These are phyloP conservation scores for Aspergillus sp. DNA, from an alignment of 2,329 filamentous ascomycete species.

Conservation along the genomic window DNA sequence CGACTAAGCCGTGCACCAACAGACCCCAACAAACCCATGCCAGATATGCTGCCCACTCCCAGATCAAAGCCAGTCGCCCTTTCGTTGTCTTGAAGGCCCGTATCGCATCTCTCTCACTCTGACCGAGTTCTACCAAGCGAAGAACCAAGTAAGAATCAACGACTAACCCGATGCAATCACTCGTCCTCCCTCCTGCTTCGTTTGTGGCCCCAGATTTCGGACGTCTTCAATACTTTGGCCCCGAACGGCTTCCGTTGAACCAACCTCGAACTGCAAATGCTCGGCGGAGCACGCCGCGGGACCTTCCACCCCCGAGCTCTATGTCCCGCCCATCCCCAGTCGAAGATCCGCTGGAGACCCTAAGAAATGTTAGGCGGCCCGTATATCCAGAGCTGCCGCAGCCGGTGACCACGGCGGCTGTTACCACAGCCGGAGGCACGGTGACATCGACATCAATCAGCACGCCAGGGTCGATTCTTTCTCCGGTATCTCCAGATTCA, in stretches of 20 bases:
- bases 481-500: slow-evolving; percentile 23
- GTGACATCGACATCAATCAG: slow-evolving; percentile 17
- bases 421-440: slow-evolving; percentile 17
- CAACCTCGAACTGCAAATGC: slow-evolving; percentile 42
- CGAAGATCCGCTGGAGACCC: slow-evolving; percentile 43
- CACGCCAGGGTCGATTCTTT: slow-evolving; percentile 18
- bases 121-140: not conserved
- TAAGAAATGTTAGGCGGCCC: slow-evolving; percentile 38
- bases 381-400: slow-evolving; percentile 36
- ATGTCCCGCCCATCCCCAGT: slow-evolving; percentile 49
- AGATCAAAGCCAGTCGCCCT: slow-evolving; percentile 24
- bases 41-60: slow-evolving; percentile 37
- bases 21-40: slow-evolving; percentile 22
- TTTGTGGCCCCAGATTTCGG: slow-evolving; percentile 43
- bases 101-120: not conserved
- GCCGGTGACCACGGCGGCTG: slow-evolving; percentile 24
- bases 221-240: slow-evolving; percentile 39
- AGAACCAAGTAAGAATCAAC: slow-evolving; percentile 6
- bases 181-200: slow-evolving; percentile 45
- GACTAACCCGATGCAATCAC: slow-evolving; percentile 45
- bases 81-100: slow-evolving; percentile 30
- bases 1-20: slow-evolving; percentile 25
- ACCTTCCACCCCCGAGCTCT: slow-evolving; percentile 45
- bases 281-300: slow-evolving; percentile 45
- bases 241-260: slow-evolving; percentile 41